Conservation (phyloP, 164 flowering plant species). For the Sextonia rubra region DNA sequence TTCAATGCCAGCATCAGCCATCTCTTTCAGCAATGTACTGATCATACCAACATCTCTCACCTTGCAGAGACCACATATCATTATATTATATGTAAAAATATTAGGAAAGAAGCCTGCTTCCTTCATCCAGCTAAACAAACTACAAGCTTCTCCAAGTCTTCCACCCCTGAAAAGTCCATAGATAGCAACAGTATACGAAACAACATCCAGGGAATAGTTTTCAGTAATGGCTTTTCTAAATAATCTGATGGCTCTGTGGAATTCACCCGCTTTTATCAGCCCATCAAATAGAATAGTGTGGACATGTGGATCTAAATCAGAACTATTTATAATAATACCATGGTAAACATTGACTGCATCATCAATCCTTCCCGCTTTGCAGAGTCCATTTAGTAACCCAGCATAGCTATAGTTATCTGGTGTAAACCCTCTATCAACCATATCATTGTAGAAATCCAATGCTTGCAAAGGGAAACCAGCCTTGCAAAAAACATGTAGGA, state of each 20-base stretch:
- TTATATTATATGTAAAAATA: conserved; percentile 31
- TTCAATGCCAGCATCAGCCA: conserved; percentile 30
- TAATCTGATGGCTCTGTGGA: conserved; percentile 33
- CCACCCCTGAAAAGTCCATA: conserved; percentile 43
- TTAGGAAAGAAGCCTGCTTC: conserved; percentile 43
- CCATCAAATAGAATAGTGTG: conserved; percentile 44
- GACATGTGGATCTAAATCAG: conserved; percentile 46
- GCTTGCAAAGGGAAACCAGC: conserved; percentile 39
- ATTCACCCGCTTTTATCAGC: conserved; percentile 42
- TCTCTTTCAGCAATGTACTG: conserved; percentile 29
- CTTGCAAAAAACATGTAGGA: conserved; percentile 42
- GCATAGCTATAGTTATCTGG: conserved; percentile 51
- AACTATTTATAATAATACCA: conserved; percentile 31
- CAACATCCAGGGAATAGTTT: conserved; percentile 43
- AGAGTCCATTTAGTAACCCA: conserved; percentile 44
- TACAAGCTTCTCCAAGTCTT: conserved; percentile 37
- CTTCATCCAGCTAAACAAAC: conserved; percentile 49
- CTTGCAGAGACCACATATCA: conserved; percentile 40
- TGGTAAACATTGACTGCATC: conserved; percentile 46
- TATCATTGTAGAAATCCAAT: conserved; percentile 37
- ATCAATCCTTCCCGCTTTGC: conserved; percentile 36
- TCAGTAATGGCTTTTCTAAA: conserved; percentile 33
- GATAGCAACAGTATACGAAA: conserved; percentile 48
- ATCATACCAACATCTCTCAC: conserved; percentile 34
- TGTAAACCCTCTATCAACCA: conserved; percentile 39